These are phyloP conservation scores for Chrysanthemum lavandulifolium DNA, from an alignment of 129 eudicot species.

Conservation along the genomic window DNA sequence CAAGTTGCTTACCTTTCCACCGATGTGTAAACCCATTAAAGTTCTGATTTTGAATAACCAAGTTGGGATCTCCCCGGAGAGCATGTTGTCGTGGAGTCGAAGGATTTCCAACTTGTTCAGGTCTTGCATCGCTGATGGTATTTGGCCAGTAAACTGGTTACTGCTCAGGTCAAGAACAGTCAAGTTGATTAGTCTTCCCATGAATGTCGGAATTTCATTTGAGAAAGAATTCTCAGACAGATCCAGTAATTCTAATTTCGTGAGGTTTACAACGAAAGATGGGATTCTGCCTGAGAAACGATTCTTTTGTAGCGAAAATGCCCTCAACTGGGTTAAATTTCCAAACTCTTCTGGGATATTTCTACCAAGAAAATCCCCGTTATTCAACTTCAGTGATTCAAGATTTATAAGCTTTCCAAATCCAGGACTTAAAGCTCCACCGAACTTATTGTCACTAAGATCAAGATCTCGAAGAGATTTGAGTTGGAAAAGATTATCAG, in stretches of 20 bases:
- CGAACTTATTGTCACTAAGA: not conserved
- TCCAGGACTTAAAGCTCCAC: not conserved
- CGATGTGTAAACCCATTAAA: conserved; percentile 27
- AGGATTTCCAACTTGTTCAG: conserved; percentile 32
- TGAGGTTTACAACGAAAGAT: conserved; percentile 23
- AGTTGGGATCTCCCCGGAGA: conserved; percentile 33
- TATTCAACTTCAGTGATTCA: conserved; percentile 8
- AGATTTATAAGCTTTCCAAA: conserved; percentile 10
- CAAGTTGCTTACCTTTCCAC: conserved; percentile 26
- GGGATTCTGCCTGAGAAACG: conserved; percentile 41
- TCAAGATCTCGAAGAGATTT: not conserved
- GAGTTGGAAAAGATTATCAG: not conserved
- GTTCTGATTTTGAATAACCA: conserved; percentile 35
- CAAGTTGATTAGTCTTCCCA: conserved; percentile 39
- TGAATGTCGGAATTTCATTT: conserved; percentile 31
- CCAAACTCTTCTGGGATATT: conserved; percentile 36
- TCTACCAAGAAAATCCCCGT: conserved; percentile 26
- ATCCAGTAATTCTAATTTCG: conserved; percentile 28
- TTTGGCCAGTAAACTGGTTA: conserved; percentile 37
- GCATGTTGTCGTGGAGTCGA: conserved; percentile 29
- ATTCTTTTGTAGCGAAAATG: conserved; percentile 30
- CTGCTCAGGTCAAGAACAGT: conserved; percentile 37
- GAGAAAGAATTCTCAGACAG: conserved; percentile 33
- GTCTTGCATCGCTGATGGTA: conserved; percentile 35
- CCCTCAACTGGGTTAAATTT: conserved; percentile 34